A percentile compares a stretch with the other conserved stretches of the same genome.
Conservation (phyloP, 139 green algal genomes). For the Picochlorum sp. region DNA sequence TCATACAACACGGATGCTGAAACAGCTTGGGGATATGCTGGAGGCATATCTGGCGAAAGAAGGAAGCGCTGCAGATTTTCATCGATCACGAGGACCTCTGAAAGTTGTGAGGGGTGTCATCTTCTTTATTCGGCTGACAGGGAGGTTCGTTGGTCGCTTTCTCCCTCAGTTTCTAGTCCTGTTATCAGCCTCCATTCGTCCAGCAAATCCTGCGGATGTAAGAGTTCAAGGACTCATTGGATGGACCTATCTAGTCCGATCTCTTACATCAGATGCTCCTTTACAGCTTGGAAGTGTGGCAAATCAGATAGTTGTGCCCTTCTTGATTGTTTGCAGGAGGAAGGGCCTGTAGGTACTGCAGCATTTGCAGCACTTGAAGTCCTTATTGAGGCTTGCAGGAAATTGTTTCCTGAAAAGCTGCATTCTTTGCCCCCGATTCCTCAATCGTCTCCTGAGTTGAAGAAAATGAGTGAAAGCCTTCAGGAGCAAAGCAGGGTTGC, state of each 20-base stretch:
- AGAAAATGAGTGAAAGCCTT: conserved; percentile 29
- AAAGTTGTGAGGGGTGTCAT: conserved; percentile 29
- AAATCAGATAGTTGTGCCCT: conserved; percentile 62
- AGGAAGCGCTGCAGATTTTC: background rate
- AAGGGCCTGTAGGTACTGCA: conserved; percentile 18
- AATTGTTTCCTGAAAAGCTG: conserved; percentile 14
- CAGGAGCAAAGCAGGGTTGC: conserved; percentile 25
- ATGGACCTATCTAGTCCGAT: conserved; percentile 34
- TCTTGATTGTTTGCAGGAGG: conserved; percentile 57
- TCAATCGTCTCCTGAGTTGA: conserved; percentile 8
- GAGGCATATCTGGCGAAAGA: conserved; percentile 13
- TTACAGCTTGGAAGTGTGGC: conserved; percentile 45
- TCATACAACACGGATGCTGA: conserved; percentile 43
- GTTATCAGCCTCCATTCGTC: conserved; percentile 22
- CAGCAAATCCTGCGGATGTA: conserved; percentile 14
- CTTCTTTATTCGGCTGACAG: conserved; percentile 34
- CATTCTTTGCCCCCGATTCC: conserved; percentile 49
- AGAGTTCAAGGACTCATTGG: conserved; percentile 44
- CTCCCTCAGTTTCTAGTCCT: conserved; percentile 49
- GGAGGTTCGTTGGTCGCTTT: conserved; percentile 31
- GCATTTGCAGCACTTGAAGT: background rate
- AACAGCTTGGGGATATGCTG: conserved; percentile 39
- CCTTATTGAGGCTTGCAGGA: conserved; percentile 1
- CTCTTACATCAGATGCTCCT: conserved; percentile 33
- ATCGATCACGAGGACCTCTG: background rate